Evolutionary conservation across 495 filamentous ascomycete species (phyloP), one percentile per base, ranked within the genome.

Genomic region (Cudoniella acicularis): DNA sequence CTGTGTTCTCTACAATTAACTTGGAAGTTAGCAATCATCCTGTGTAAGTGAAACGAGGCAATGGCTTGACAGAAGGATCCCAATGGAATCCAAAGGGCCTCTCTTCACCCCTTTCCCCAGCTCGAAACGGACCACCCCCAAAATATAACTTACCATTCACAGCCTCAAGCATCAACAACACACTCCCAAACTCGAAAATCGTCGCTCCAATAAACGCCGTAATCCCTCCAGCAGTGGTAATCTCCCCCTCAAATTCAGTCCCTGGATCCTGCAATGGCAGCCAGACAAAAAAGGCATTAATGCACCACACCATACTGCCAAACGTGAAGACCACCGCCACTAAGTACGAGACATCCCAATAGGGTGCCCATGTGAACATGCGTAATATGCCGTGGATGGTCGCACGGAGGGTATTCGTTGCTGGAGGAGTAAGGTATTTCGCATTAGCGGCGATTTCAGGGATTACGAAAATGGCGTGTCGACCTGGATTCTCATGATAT

Each of bases 121-220:
- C n/a, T n/a, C n/a, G n/a, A n/a, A n/a, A n/a, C n/a, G n/a, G n/a
- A n/a, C n/a, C n/a, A n/a, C n/a, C n/a, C n/a, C n/a, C n/a, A n/a
- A n/a, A n/a, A 13, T 6, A 36, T 6, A 36, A 36, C 30, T 36
- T 36, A 36, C 30, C 30, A 68, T 90, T 89, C 3, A 89, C 73
- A 10, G 86, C 87, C 65, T 91, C 88, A 2, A 87, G 67, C 64
- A 90, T 75, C 13, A 90, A 69, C 21, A 90, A 65, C 0, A 90
- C 68, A 57, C 80, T 83, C 0, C 86, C 87, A 17, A 88, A 55
- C 64, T 87, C 84, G 66, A 90, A 89, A 2, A 90, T 70, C 0
- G 84, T 87, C 1, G 83, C 83, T n/a, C 87, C 87, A 23, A 89
- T 77, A 59, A 89, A 86, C 3, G 82, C 86, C 0, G 81, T 85